These are phyloP conservation scores for Picea mariana DNA, from an alignment of 83 land plant genomes.

Conservation along the genomic window DNA sequence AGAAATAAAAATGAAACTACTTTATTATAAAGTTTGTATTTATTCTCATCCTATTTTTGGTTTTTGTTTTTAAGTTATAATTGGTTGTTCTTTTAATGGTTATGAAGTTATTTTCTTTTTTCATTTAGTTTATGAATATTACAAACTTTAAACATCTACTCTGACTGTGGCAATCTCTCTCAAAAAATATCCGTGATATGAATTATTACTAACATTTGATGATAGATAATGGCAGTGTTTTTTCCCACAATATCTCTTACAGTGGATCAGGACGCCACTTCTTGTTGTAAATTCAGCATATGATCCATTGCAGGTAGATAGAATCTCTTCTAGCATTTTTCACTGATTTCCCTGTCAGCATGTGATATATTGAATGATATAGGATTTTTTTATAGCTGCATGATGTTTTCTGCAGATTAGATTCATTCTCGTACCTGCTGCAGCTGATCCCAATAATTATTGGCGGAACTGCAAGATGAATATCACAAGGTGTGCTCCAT, in stretches of 20 bases:
- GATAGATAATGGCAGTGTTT: constrained; percentile 46
- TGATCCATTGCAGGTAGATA: constrained; percentile 60
- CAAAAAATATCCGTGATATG: background rate
- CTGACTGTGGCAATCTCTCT: no score
- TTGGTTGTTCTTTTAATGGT: no score
- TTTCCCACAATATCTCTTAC: constrained; percentile 54
- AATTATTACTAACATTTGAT: background rate
- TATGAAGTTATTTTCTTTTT: no score
- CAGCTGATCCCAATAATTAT: constrained; percentile 52
- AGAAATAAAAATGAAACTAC: no score
- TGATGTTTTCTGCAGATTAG: constrained; percentile 31
- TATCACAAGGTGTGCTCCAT: constrained; percentile 38
- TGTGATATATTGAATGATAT: background rate
- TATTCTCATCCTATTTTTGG: no score
- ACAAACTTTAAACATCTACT: no score
- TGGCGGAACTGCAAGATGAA: constrained; percentile 63
- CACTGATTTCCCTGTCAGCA: background rate
- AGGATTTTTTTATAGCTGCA: background rate
- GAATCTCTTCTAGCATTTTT: background rate
- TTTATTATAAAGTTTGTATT: no score
- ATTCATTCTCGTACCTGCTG: constrained; percentile 45
- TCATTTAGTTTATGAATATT: no score
- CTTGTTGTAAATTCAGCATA: constrained; percentile 59
- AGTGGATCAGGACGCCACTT: constrained; percentile 44
- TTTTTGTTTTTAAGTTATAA: no score